phyloP scores from a whole-genome alignment of 441 rosid genomes.

The Theobroma grandiflorum region DNA sequence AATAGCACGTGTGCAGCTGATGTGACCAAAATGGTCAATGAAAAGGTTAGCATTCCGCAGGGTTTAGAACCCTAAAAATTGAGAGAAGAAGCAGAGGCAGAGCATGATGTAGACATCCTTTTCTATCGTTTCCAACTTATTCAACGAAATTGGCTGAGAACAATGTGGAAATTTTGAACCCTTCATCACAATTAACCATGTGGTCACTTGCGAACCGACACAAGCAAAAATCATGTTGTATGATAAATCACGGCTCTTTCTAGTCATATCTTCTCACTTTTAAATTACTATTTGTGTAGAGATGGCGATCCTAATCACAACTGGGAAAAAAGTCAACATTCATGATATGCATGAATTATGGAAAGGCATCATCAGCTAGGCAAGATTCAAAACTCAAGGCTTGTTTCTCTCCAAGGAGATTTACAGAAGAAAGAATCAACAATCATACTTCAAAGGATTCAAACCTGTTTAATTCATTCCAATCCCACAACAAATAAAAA shows the following conservation, averaged over 20 bases:
- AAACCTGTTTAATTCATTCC: neutral
- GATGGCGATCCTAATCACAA: neutral
- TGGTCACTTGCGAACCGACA: neutral
- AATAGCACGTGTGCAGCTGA: neutral
- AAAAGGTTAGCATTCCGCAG: too few species aligned
- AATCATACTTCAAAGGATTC: neutral
- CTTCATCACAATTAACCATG: neutral
- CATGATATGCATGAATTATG: constrained; percentile 1
- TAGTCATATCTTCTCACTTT: neutral
- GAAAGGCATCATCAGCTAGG: neutral
- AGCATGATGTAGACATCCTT: neutral
- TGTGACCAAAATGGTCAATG: neutral
- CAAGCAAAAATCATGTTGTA: neutral
- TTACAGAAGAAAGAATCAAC: neutral
- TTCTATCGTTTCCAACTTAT: neutral
- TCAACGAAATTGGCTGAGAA: neutral
- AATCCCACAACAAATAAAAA: neutral
- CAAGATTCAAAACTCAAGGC: neutral
- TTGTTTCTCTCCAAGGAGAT: neutral
- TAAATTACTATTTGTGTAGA: neutral
- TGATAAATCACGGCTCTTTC: constrained; percentile 18
- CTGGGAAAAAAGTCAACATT: neutral
- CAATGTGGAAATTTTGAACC: neutral
- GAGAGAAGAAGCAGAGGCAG: neutral
- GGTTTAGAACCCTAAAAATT: neutral